A percentile compares a stretch with the other conserved stretches of the same genome.
These are phyloP conservation scores for Rhynchospora tenuis DNA, from an alignment of 176 grass and related monocot genomes.

Conservation along the genomic window DNA sequence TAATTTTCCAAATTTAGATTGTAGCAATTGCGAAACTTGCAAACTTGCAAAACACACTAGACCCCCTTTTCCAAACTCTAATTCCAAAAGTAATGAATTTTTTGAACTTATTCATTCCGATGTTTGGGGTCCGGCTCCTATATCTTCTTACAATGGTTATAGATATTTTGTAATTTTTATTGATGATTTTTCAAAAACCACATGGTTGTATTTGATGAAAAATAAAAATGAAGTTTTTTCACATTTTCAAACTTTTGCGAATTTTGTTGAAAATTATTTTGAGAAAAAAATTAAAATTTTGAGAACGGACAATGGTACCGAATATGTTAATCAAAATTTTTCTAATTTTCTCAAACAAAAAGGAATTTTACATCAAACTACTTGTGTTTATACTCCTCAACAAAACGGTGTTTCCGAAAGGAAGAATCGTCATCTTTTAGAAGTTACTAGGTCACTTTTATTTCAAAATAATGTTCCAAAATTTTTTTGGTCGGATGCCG, in stretches of 20 bases:
- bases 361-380: neutral
- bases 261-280: neutral
- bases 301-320: neutral
- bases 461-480: no score
- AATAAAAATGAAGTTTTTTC: neutral
- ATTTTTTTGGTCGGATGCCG: no score
- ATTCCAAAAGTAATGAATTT: no score
- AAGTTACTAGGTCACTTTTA: no score
- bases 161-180: neutral
- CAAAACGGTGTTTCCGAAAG: neutral
- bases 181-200: neutral
- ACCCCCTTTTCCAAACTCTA: no score
- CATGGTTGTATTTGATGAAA: neutral
- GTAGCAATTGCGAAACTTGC: no score
- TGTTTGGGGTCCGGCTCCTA: no score
- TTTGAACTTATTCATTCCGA: no score
- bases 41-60: no score
- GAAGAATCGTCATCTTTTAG: neutral
- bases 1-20: no score
- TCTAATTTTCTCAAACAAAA: neutral
- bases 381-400: neutral
- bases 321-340: neutral
- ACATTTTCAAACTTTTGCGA: neutral
- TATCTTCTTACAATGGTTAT: neutral
- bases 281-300: neutral